A percentile compares a stretch with the other conserved stretches of the same genome.
Evolutionary conservation across 2,329 filamentous ascomycete species (phyloP).

Genomic region (Triangularia setosa): DNA sequence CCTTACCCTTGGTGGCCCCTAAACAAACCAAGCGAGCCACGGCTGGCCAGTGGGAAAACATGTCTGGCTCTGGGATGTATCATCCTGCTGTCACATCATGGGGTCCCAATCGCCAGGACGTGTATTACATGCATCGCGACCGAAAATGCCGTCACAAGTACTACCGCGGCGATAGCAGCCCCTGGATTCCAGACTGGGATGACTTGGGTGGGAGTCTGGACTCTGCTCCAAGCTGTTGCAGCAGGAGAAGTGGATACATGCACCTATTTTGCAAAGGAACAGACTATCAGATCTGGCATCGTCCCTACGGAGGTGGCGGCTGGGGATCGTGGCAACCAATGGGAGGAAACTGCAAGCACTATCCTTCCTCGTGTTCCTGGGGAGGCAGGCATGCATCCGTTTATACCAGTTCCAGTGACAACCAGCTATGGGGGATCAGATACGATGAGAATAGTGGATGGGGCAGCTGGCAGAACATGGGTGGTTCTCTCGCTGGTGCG

Average conservation of each 20-base stretch:
- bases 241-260: conserved; percentile 16
- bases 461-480: conserved; percentile 27
- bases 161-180: conserved; percentile 15
- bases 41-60: conserved; percentile 20
- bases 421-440: conserved; percentile 27
- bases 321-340: conserved; percentile 29
- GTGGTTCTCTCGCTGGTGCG: conserved; percentile 25
- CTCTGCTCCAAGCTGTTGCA: conserved; percentile 19
- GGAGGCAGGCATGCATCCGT: conserved; percentile 28
- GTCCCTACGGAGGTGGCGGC: conserved; percentile 10
- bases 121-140: conserved; percentile 26
- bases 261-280: conserved; percentile 23
- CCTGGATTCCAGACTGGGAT: conserved; percentile 22
- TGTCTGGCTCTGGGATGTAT: conserved; percentile 18
- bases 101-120: conserved; percentile 25
- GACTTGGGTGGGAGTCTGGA: conserved; percentile 21
- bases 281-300: conserved; percentile 20
- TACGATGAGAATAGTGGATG: conserved; percentile 28
- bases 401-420: conserved; percentile 29
- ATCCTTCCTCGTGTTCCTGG: conserved; percentile 28
- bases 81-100: conserved; percentile 26
- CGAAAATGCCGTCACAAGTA: conserved; percentile 25
- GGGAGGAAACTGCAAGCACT: conserved; percentile 28
- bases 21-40: conserved; percentile 13
- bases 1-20: background rate